Evolutionary conservation across 2,329 filamentous ascomycete genomes (phyloP).

Genomic region (Cercospora nicotianae): DNA sequence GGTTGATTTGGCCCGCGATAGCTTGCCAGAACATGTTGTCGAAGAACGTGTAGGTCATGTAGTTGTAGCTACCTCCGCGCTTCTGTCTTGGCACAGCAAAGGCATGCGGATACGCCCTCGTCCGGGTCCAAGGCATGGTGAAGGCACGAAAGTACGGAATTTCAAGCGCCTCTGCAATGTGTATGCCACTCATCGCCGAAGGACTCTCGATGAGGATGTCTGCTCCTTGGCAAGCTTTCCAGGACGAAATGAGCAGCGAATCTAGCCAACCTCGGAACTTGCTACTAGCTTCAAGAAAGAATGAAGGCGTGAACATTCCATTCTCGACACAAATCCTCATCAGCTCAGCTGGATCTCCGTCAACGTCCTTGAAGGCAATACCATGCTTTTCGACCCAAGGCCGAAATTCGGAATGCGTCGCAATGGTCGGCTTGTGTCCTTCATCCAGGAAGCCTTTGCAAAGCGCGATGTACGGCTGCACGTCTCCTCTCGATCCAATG

Average conservation of each 20-base stretch:
- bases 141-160: conserved; percentile 98
- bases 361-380: conserved; percentile 86
- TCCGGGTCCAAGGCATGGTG: conserved; percentile 98
- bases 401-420: conserved; percentile 87
- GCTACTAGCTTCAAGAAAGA: conserved; percentile 79
- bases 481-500: conserved; percentile 92
- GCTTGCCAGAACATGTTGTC: conserved; percentile 97
- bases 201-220: conserved; percentile 94
- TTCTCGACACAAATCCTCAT: conserved; percentile 97
- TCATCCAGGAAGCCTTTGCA: conserved; percentile 88
- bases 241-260: conserved; percentile 77
- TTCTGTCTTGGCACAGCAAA: conserved; percentile 79
- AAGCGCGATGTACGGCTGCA: conserved; percentile 95
- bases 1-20: conserved; percentile 86
- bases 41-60: conserved; percentile 92
- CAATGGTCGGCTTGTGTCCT: conserved; percentile 82
- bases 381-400: conserved; percentile 88
- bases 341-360: conserved; percentile 87
- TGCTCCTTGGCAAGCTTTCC: conserved; percentile 77
- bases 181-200: conserved; percentile 95
- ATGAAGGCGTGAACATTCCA: conserved; percentile 92
- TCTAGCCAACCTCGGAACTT: conserved; percentile 97
- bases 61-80: conserved; percentile 93
- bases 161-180: conserved; percentile 87
- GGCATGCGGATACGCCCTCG: conserved; percentile 91